Base-by-base conservation (phyloP, 2,329 filamentous ascomycete genomes). In the Pestalotiopsis sp. region DNA sequence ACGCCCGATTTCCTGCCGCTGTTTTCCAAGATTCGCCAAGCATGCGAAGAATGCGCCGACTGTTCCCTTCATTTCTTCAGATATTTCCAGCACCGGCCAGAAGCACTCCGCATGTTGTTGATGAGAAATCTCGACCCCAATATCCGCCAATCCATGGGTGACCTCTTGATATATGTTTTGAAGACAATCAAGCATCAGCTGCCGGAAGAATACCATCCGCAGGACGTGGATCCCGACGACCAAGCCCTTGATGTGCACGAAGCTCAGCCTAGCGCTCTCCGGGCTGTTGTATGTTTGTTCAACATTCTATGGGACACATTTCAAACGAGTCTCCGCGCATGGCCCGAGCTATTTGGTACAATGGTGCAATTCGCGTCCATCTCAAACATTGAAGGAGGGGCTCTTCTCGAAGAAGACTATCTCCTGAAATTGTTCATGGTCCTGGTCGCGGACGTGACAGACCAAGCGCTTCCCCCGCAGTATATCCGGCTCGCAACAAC, bases 271-370 rank as follows among this genome's bases (percentile, higher is more conserved):
- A 74, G 71, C 6, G 74, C 84, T 11, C 73, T 87, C 25, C 74
- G 78, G 31, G 76, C 78, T 2, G 78, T 81, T 4, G 78, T 90
- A 55, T 73, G 75, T 20, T 80, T 88, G 25, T 82, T 94, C 64
- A 81, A 83, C 38, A 78, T 83, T 25, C 78, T 93, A 3, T 93
- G 89, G 87, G 81, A 85, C 3, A 82, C 80, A n/a, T 89, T 94
- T 68, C 89, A 93, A 69, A 79, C 82, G 2, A 83, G 86, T 60
- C 81, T 89, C 36, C 87, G 90, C 68, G 87, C 92, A 3, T 96
- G 93, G 93, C 88, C 90, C 57, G 92, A 95, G 74, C 91, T 91
- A 68, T 95, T 95, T 76, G 86, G 87, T 13, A 85, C 92, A n/a
- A 83, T 95, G 70, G 76, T 87, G n/a, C 82, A 82, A n/a, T 91